Evolutionary conservation across 306 rosid species (phyloP).

Genomic region (Vigna reflexopilosa): DNA sequence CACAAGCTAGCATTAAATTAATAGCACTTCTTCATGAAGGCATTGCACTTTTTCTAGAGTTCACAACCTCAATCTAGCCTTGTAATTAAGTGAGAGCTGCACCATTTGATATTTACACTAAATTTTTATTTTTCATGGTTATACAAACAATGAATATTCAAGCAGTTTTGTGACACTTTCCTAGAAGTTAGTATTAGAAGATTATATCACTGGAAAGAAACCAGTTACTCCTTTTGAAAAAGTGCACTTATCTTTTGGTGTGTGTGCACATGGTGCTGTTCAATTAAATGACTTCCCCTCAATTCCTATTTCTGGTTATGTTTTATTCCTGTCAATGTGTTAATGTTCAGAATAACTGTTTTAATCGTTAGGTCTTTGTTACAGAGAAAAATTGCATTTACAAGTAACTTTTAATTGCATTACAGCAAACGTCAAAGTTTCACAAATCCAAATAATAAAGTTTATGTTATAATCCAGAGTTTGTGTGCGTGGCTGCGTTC

Average conservation of each 20-base stretch:
- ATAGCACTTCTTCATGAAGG: background rate
- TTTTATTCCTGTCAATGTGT: background rate
- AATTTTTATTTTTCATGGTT: background rate
- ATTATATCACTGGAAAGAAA: conserved; percentile 3
- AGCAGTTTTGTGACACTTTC: background rate
- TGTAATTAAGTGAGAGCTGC: conserved; percentile 5
- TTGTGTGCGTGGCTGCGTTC: background rate
- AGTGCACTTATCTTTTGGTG: background rate
- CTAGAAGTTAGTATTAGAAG: background rate
- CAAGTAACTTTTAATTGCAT: background rate
- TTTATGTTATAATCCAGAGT: background rate
- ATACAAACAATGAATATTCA: background rate
- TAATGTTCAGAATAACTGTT: background rate
- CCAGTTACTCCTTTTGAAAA: background rate
- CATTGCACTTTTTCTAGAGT: background rate
- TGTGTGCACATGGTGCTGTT: background rate
- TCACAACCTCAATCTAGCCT: background rate
- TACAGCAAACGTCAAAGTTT: background rate
- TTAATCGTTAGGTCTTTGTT: background rate
- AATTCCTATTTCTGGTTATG: background rate
- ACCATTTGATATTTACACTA: background rate
- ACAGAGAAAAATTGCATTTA: background rate
- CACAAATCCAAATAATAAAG: background rate
- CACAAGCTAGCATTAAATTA: background rate
- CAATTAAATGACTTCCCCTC: background rate